Base-by-base conservation (phyloP, 2,329 filamentous ascomycete genomes). In the Plectosphaerella plurivora region DNA sequence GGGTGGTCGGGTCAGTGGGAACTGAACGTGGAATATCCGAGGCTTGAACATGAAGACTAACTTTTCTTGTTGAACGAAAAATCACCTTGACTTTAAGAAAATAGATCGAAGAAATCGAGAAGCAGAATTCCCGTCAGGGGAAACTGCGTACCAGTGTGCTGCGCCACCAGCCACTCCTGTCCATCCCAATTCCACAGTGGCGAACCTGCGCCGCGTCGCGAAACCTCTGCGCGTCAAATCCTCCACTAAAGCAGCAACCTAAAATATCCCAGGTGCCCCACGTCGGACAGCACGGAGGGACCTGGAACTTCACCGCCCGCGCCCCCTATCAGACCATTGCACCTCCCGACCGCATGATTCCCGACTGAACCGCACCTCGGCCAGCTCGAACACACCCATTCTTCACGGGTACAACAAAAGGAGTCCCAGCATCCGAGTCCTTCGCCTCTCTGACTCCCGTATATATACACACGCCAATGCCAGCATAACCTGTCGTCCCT, bases 381-480 rank as follows among this genome's bases (percentile, higher is more conserved):
- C n/a, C n/a, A 44, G 41, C n/a, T 18, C 41, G n/a, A 44, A 44
- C 3, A 44, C 18, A 44, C 18, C 18, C 16, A n/a, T 8, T 12
- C 41, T 16, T 44, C 41, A 4, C 4, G n/a, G 4, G 4, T n/a
- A 3, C 6, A 12, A 5, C 6, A 18, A 20, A 44, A 20, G 18
- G 41, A 20, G 41, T 33, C 28, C 22, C 22, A 22, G 22, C 5
- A 44, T n/a, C 18, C 28, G 41, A 12, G 22, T 44, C 5, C 16
- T 12, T 15, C 18, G 41, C 18, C 15, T 44, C 41, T 44, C n/a
- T 16, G 10, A n/a, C n/a, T 6, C 16, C n/a, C 16, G n/a, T 44
- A 44, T 44, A 44, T 48, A 44, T 36, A 48, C 37, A 35, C 39
- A 3, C 22, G 22, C 22, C 48, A 45, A 50, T 50, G 48, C 16